Evolutionary conservation across 495 filamentous ascomycete species (phyloP), one percentile per base, ranked within the genome.

Genomic region (Aspergillus nanangensis): DNA sequence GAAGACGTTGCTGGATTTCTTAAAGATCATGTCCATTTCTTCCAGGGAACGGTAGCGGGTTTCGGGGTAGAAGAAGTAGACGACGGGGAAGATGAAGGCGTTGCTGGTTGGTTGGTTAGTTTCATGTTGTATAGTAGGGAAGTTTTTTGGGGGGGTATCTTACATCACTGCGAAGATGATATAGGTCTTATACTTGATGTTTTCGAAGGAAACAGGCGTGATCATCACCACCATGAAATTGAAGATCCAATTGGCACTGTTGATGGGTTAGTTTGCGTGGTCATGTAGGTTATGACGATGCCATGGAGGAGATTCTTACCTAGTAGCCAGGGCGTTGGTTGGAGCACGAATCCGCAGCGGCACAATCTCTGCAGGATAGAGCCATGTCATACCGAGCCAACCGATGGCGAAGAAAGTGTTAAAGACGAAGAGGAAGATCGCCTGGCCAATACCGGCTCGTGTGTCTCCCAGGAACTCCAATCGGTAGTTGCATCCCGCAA

Each of bases 391-490:
- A 27, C 83, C 84, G 13, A 88, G 72, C 85, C 84, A 88, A 8
- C 84, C 86, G 46, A 87, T 67, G 3, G 83, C 83, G 53, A 88
- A 90, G 70, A 87, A 88, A 1, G 82, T 83, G 58, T 84, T 84
- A 71, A 86, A 88, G 22, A 86, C 67, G 60, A 90, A 90, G 25
- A 86, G 62, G 56, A 89, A 84, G 8, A 81, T 71, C 72, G 65
- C 42, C 66, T 69, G 22, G 66, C 73, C 75, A 19, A 74, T 69
- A 32, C 69, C 67, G 5, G 68, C 60, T 10, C 51, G 63, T 13
- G 70, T 67, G 8, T 75, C 61, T 3, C 31, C 25, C 3, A 65
- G 48, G 0, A 38, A 17, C 0, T 39, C 65, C 9, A 58, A 43
- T 59, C 64, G 42, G 63, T 77, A 35, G 77, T 63, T 63, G 17